Evolutionary conservation across 2,329 filamentous ascomycete genomes (phyloP), one percentile per base, ranked within the genome.

Genomic region (Phialophora chinensis): DNA sequence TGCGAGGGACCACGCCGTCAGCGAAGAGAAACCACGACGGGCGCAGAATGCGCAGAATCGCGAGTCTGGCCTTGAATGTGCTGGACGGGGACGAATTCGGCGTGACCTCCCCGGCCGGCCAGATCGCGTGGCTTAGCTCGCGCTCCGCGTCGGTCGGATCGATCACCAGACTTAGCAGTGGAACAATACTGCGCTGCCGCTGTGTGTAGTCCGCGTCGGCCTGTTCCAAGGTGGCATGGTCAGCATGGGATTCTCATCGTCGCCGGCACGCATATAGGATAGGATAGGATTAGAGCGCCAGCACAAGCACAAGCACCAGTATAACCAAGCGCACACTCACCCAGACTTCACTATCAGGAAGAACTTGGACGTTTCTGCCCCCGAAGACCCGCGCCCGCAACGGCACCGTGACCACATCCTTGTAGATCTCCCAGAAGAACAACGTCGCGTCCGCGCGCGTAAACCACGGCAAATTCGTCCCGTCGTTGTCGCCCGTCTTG

Each of bases 401-500:
- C 50, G 66, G 62, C 31, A 65, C 1, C 38, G 58, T 20, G 4
- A 42, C 57, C 8, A 23, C 20, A 5, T 65, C 52, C 4, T 27
- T 2, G 57, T 62, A 31, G 20, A 65, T 59, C 17, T 68, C 66
- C 62, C 59, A 68, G 25, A 55, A 68, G 33, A 68, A 29, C 57
- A 68, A 44, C 25, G 62, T 44, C 7, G 62, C 62, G 33, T 68
- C 66, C 17, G 66, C 66, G 14, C 8, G 27, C 6, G 58, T 25
- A 35, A 68, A 68, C 62, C 62, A 65, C 17, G 66, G 66, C 49
- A 65, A 14, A 33, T 62, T 65, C 53, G 62, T 60, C 17, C 62
- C 66, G 20, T 65, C 66, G 8, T 60, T 25, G 49, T 65, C 66
- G 14, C 62, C 66, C 7, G 62, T 60, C 53, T 65, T 65, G 58